Evolutionary conservation across 2,329 filamentous ascomycete genomes (phyloP), one percentile per base, ranked within the genome.

Genomic region (Pseudodiploospora longispora): DNA sequence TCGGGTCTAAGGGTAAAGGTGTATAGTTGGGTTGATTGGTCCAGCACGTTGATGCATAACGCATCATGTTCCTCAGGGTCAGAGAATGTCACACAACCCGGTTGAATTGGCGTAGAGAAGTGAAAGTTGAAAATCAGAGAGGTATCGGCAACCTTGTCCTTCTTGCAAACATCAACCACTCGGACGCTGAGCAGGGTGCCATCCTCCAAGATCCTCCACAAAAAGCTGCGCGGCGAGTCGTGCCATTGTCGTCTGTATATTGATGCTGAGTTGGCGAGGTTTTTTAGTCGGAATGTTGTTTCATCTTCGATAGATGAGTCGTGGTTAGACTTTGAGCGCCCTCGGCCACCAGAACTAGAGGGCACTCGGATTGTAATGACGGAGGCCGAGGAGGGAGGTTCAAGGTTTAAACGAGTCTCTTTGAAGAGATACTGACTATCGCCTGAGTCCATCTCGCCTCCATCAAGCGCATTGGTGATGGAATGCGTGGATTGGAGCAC

Each of bases 131-230:
- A 72, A 4, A 85, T 83, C 41, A 93, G 70, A 51, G 83, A 80
- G 43, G 85, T 80, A 64, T 94, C 87, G 36, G 72, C 65, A 27
- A 80, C 76, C 53, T 72, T 75, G 49, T 73, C 74, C 52, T 74
- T 78, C 68, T 77, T 89, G 60, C 80, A 84, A 52, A 96, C 68
- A 65, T 98, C 93, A 48, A 87, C 80, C 35, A 81, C 82, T 59
- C 87, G 85, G 41, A 98, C 74, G 66, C 93, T 91, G 54, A 98
- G 73, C 50, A 88, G 72, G 53, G 78, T 85, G 57, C 82, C 80
- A 56, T 87, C 81, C 58, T 95, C 85, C 48, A 96, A 68, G 34
- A 97, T 76, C 54, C 91, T 80, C 93, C 93, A 98, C 39, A 95
- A 75, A 60, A 97, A 94, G 64, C 80, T 87, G 59, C 86, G 82